Conservation (phyloP, 2,329 filamentous ascomycete species). For the Curvularia spicifera region DNA sequence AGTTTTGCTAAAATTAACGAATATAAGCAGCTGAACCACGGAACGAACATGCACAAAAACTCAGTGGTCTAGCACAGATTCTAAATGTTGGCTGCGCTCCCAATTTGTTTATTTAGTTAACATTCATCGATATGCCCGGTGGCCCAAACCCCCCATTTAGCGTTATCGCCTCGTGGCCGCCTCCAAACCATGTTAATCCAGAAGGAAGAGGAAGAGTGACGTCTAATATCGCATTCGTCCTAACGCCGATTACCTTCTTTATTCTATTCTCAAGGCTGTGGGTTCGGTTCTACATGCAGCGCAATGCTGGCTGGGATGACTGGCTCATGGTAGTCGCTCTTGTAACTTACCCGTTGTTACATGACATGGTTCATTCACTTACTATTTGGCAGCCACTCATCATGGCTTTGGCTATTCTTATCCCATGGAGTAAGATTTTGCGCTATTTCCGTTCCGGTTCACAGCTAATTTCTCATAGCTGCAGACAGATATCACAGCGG, state of each 20-base stretch:
- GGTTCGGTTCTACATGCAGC: constrained; percentile 30
- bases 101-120: neutral
- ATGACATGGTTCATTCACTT: neutral
- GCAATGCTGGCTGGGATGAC: constrained; percentile 31
- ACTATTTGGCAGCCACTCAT: neutral
- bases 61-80: neutral
- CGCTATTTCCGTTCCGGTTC: neutral
- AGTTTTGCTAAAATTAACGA: neutral
- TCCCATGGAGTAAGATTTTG: constrained; percentile 21
- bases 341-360: constrained; percentile 9
- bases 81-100: neutral
- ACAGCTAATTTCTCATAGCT: constrained; percentile 18
- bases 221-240: constrained; percentile 24
- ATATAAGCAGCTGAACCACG: neutral
- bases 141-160: constrained; percentile 28
- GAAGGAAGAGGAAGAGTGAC: constrained; percentile 20
- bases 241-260: constrained; percentile 26
- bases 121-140: constrained; percentile 24
- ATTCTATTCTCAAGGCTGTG: constrained; percentile 30
- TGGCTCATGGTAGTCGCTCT: constrained; percentile 33
- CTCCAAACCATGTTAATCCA: constrained; percentile 26
- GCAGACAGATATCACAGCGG: constrained; percentile 28
- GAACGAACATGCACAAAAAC: neutral
- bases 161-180: constrained; percentile 26
- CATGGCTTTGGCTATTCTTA: constrained; percentile 27